Percentiles rank a stretch among this genome's conserved stretches.
Conservation (phyloP, 2,329 filamentous ascomycete species). For the Leptosphaerulina australis region DNA sequence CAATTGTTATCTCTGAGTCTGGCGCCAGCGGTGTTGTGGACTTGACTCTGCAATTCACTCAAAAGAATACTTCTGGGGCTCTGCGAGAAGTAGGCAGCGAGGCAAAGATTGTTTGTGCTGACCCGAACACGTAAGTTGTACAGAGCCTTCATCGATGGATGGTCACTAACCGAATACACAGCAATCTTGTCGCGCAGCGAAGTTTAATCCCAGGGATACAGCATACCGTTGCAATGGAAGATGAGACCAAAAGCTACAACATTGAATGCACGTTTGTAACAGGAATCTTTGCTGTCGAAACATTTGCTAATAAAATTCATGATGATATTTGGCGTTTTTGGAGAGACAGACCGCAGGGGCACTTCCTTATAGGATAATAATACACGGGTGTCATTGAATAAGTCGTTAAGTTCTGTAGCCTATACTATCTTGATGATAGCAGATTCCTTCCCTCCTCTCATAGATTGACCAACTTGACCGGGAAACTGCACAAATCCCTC, state of each 20-base stretch:
- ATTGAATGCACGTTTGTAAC: background rate
- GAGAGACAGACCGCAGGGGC: background rate
- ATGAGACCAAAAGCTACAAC: background rate
- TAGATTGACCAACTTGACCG: background rate
- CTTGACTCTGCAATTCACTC: slow-evolving; percentile 12
- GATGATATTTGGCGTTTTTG: background rate
- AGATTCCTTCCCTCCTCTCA: background rate
- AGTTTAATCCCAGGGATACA: slow-evolving; percentile 20
- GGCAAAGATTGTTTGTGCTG: slow-evolving; percentile 18
- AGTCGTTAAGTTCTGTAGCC: background rate
- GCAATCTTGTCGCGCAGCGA: slow-evolving; percentile 22
- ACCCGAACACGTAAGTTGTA: slow-evolving; percentile 29
- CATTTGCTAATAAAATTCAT: background rate
- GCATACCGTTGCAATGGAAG: background rate
- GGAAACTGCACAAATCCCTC: slow-evolving; percentile 7
- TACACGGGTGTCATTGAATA: no score
- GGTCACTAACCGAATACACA: background rate
- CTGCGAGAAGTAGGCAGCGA: background rate
- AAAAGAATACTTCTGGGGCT: background rate
- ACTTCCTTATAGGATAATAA: no score
- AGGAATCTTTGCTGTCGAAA: slow-evolving; percentile 3
- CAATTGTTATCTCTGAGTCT: slow-evolving; percentile 19
- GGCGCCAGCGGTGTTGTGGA: slow-evolving; percentile 24
- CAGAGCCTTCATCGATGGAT: background rate
- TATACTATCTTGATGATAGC: background rate